phyloP scores from a whole-genome alignment of 1,139 yeast genomes.

The Debaryomycetaceae sp. region DNA sequence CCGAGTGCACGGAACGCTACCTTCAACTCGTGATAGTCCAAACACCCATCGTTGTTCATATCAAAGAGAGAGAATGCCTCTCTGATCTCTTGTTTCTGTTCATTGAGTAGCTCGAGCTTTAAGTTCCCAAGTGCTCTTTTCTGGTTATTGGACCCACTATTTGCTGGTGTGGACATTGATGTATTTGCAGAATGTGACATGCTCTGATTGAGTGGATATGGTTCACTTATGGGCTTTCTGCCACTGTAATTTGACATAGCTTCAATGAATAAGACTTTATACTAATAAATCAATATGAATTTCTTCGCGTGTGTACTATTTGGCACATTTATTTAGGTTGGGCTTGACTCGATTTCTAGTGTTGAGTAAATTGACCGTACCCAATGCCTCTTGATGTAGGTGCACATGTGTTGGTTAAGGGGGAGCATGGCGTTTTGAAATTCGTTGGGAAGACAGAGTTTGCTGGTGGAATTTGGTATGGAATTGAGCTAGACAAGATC shows the following conservation, averaged over 20 bases:
- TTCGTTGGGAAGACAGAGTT: slow-evolving; percentile 54
- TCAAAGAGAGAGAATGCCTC: slow-evolving; percentile 94
- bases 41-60: slow-evolving; percentile 83
- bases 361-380: not conserved
- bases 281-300: not conserved
- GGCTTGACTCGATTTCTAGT: not conserved
- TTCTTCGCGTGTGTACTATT: not conserved
- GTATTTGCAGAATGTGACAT: slow-evolving; percentile 14
- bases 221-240: slow-evolving; percentile 3
- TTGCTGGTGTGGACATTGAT: slow-evolving; percentile 11
- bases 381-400: slow-evolving; percentile 23
- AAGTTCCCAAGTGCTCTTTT: slow-evolving; percentile 32
- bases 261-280: not conserved
- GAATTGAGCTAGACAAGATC: slow-evolving; percentile 63
- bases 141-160: slow-evolving; percentile 10
- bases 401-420: slow-evolving; percentile 38
- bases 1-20: slow-evolving; percentile 94
- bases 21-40: slow-evolving; percentile 90
- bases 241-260: slow-evolving; percentile 1
- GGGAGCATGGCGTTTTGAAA: slow-evolving; percentile 42
- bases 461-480: slow-evolving; percentile 73
- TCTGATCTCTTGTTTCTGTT: slow-evolving; percentile 86
- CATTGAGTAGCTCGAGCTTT: slow-evolving; percentile 72
- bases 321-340: not conserved
- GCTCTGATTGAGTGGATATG: slow-evolving; percentile 4